phyloP scores from a whole-genome alignment of 2,329 filamentous ascomycete genomes.

The Helotiales sp. region DNA sequence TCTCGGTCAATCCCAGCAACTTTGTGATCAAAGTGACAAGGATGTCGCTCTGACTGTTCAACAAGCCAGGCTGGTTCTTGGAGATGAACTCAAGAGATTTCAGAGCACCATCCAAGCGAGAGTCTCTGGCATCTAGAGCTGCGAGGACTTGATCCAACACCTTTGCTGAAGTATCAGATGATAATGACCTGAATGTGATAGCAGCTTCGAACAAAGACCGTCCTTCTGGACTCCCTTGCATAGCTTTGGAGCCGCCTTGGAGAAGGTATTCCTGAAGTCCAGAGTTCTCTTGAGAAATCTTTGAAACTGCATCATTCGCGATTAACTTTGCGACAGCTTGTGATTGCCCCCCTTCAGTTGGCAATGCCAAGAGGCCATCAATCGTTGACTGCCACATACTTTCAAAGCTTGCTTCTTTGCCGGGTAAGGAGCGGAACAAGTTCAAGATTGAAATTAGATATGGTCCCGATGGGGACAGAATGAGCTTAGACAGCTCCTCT shows the following conservation, averaged over 20 bases:
- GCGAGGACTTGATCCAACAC: conserved; percentile 42
- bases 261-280: conserved; percentile 56
- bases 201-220: conserved; percentile 57
- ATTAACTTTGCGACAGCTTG: conserved; percentile 11
- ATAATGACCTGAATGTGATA: conserved; percentile 45
- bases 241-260: conserved; percentile 47
- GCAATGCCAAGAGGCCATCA: conserved; percentile 46
- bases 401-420: conserved; percentile 39
- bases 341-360: neutral
- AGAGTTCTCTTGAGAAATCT: conserved; percentile 47
- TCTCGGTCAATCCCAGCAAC: conserved; percentile 59
- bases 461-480: conserved; percentile 70
- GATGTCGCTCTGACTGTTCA: conserved; percentile 51
- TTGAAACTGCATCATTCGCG: conserved; percentile 10
- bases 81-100: conserved; percentile 55
- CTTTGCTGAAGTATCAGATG: conserved; percentile 39
- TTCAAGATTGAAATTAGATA: conserved; percentile 71
- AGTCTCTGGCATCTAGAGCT: conserved; percentile 30
- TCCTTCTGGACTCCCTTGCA: conserved; percentile 42
- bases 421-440: conserved; percentile 53
- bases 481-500: conserved; percentile 60
- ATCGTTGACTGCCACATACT: conserved; percentile 46
- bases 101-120: conserved; percentile 44
- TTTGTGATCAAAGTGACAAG: conserved; percentile 58
- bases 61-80: conserved; percentile 50